Percentiles rank a stretch among this genome's conserved stretches.
Evolutionary conservation across 2,329 filamentous ascomycete genomes (phyloP).

Genomic region (Fusarium odoratissimum): DNA sequence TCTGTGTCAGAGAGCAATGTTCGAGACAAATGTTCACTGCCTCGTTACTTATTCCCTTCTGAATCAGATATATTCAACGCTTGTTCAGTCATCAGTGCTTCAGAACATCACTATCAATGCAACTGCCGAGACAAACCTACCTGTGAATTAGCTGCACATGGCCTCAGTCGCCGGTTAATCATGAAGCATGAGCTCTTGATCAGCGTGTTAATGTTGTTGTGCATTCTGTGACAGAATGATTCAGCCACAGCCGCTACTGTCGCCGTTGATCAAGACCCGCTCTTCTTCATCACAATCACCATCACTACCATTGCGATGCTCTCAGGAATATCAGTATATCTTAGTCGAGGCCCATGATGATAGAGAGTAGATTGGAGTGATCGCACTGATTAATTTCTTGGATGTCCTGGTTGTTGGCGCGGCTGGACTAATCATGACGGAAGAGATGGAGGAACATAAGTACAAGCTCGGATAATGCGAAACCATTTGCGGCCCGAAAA

Average conservation of each 20-base stretch:
- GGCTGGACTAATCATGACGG: too few relatives aligned
- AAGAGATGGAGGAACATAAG: too few relatives aligned
- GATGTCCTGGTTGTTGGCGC: too few relatives aligned
- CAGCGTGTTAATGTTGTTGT: fast-evolving
- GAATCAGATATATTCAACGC: not conserved
- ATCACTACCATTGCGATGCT: fast-evolving
- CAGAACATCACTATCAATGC: fast-evolving
- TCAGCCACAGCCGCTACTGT: not conserved
- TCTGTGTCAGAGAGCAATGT: fast-evolving
- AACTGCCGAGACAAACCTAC: not conserved
- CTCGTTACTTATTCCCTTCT: not conserved
- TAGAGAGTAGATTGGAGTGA: fast-evolving
- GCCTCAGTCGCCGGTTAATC: fast-evolving
- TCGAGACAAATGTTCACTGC: fast-evolving
- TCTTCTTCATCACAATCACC: fast-evolving
- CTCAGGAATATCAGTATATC: fast-evolving
- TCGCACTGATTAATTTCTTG: not conserved
- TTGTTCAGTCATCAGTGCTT: fast-evolving
- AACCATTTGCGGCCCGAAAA: too few relatives aligned
- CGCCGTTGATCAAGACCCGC: fast-evolving
- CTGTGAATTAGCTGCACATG: fast-evolving
- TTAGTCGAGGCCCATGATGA: fast-evolving
- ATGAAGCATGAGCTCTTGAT: fast-evolving
- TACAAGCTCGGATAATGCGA: too few relatives aligned
- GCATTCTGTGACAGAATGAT: fast-evolving